Percentiles rank a stretch among this genome's conserved stretches.
phyloP scores from a whole-genome alignment of 805 yeast species.

The Saturnispora silvae region DNA sequence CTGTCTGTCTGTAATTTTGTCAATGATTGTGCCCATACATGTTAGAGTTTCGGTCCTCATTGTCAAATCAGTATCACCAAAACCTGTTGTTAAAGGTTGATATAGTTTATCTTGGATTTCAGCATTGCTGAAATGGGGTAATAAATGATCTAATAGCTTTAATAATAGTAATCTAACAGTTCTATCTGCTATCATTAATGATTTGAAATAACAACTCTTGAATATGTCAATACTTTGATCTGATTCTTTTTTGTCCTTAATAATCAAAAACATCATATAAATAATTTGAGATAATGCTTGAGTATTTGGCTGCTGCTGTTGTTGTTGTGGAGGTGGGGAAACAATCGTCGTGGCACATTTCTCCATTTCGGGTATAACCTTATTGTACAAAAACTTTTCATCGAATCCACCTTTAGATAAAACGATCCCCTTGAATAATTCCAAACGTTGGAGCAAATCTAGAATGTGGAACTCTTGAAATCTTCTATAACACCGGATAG shows the following conservation, averaged over 20 bases:
- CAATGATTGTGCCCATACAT: conserved; percentile 44
- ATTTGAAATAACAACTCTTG: conserved; percentile 53
- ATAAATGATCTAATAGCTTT: conserved; percentile 46
- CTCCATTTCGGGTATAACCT: conserved; percentile 62
- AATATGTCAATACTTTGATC: conserved; percentile 21
- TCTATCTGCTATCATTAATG: conserved; percentile 63
- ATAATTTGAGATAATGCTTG: conserved; percentile 19
- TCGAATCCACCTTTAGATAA: conserved; percentile 31
- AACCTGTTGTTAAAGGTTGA: conserved; percentile 63
- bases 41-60: conserved; percentile 74
- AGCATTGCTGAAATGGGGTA: conserved; percentile 38
- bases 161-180: conserved; percentile 66
- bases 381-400: conserved; percentile 43
- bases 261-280: conserved; percentile 30
- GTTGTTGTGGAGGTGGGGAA: no score
- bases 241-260: conserved; percentile 22
- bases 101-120: conserved; percentile 65
- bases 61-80: conserved; percentile 73
- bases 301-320: conserved; percentile 16
- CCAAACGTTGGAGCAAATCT: conserved; percentile 42
- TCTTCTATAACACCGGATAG: conserved; percentile 43
- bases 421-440: conserved; percentile 30
- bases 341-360: conserved; percentile 20
- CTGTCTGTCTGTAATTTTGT: conserved; percentile 64
- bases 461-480: conserved; percentile 48